A percentile compares a stretch with the other conserved stretches of the same genome.
Conservation (phyloP, 2,329 filamentous ascomycete genomes). For the Colletotrichum melonis region DNA sequence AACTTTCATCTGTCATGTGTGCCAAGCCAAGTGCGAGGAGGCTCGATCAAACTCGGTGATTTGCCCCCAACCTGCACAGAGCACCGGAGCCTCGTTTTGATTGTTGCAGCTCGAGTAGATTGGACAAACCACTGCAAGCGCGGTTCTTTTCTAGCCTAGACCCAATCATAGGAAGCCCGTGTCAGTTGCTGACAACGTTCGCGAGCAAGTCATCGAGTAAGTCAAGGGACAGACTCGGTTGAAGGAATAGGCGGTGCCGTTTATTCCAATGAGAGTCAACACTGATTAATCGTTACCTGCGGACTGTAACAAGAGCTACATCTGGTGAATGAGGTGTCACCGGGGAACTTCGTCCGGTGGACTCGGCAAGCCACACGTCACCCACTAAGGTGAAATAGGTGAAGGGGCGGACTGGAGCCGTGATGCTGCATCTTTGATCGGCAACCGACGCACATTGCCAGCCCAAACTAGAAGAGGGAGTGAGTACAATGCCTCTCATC, state of each 20-base stretch:
- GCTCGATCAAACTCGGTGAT: not conserved
- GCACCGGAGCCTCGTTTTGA: not conserved
- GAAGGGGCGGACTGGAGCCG: conserved; percentile 4
- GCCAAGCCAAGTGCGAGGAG: not conserved
- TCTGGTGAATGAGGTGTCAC: conserved; percentile 19
- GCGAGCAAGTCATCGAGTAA: conserved; percentile 1
- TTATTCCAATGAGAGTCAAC: not conserved
- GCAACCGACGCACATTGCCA: not conserved
- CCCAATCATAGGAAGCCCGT: not conserved
- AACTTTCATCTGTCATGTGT: conserved; percentile 7
- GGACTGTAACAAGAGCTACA: conserved; percentile 11
- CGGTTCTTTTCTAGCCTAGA: too few relatives aligned
- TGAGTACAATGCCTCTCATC: conserved; percentile 1
- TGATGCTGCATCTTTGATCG: conserved; percentile 22
- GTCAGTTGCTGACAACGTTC: not conserved
- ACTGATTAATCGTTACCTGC: not conserved
- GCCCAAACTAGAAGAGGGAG: conserved; percentile 3
- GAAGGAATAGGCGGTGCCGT: not conserved
- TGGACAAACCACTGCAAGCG: not conserved
- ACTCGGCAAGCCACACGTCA: conserved; percentile 14
- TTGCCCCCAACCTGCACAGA: not conserved
- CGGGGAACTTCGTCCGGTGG: conserved; percentile 19
- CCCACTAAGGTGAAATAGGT: not conserved
- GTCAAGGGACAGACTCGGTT: not conserved
- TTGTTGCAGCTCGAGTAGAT: not conserved